Evolutionary conservation across 1,139 yeast species (phyloP), one percentile per base, ranked within the genome.

Genomic region (Diutina scorzettiae): DNA sequence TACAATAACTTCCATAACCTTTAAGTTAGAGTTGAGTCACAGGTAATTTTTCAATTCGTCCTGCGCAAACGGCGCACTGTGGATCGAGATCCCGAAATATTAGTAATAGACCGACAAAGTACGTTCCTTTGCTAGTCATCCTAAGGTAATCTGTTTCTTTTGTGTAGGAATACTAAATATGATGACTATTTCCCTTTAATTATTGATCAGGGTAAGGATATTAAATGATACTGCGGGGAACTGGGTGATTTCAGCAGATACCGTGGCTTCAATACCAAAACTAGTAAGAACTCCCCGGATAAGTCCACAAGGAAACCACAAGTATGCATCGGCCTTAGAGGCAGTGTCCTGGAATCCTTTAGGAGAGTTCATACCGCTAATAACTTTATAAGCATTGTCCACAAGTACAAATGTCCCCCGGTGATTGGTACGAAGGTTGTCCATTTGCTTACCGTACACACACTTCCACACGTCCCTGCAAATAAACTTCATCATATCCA

Each of bases 381-480:
- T 71, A 45, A 75, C 64, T 45, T 69, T 67, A 61, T 81, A 81
- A 42, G 63, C 63, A 54, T 73, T 76, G 56, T 85, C 95, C 14
- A 83, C 76, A 43, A 85, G 64, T 29, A 85, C 93, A 59, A 79
- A 85, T 0, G 91, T 82, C 5, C 93, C 87, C 42, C 95, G 63
- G 57, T 91, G 97, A 57, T 91, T 91, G 1, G 98, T 91, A 49
- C 95, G 73, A 47, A 91, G 67, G 53, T 86, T 87, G 58, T 87
- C 96, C 69, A 91, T 85, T 59, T 84, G 96, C 58, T 87, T 91
- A 40, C 78, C 76, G 60, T 78, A 87, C 33, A 89, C 56, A 42
- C 73, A 63, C 51, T 75, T 77, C 97, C 97, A 89, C 30, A 89
- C 81, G 52, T 91, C 96, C 42, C 95, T 74, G 59, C 97, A 87